These are phyloP conservation scores for Pythium volutum DNA, from an alignment of 352 stramenopile genomes.

Conservation along the genomic window DNA sequence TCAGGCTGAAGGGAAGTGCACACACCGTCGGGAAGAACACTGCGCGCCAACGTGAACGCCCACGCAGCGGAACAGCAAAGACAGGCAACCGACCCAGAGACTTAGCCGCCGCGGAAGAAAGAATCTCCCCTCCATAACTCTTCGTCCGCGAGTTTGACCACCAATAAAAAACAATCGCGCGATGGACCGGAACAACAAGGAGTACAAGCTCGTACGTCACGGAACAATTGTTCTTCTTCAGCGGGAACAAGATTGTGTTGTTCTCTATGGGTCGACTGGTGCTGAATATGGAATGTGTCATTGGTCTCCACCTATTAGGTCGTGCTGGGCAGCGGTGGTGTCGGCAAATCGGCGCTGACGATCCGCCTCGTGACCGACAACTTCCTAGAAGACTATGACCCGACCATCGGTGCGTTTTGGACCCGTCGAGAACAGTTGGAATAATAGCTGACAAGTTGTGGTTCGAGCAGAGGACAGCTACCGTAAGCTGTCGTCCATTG, in stretches of 20 bases:
- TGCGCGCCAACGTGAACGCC: slow-evolving; percentile 4
- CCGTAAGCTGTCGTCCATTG: slow-evolving; percentile 87
- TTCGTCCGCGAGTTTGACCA: slow-evolving; percentile 14
- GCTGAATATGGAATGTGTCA: background rate
- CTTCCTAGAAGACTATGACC: slow-evolving; percentile 93
- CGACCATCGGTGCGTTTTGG: slow-evolving; percentile 73
- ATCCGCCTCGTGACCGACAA: slow-evolving; percentile 91
- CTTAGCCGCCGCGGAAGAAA: background rate
- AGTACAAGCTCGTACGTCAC: slow-evolving; percentile 76
- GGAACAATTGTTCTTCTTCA: background rate
- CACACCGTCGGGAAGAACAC: slow-evolving; percentile 22
- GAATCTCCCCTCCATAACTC: background rate
- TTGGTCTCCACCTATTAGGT: slow-evolving; percentile 48
- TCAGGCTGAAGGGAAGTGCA: slow-evolving; percentile 8
- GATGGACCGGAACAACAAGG: slow-evolving; percentile 54
- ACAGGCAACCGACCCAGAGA: background rate
- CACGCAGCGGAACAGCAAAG: slow-evolving; percentile 6
- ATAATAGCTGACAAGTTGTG: background rate
- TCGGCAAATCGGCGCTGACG: slow-evolving; percentile 91
- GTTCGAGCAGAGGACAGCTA: slow-evolving; percentile 87
- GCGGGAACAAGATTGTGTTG: background rate
- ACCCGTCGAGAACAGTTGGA: background rate
- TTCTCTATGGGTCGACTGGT: background rate
- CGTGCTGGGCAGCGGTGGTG: slow-evolving; percentile 87
- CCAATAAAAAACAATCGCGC: slow-evolving; percentile 17